phyloP scores from a whole-genome alignment of 2,329 filamentous ascomycete genomes.

The Diplocarpon rosae region DNA sequence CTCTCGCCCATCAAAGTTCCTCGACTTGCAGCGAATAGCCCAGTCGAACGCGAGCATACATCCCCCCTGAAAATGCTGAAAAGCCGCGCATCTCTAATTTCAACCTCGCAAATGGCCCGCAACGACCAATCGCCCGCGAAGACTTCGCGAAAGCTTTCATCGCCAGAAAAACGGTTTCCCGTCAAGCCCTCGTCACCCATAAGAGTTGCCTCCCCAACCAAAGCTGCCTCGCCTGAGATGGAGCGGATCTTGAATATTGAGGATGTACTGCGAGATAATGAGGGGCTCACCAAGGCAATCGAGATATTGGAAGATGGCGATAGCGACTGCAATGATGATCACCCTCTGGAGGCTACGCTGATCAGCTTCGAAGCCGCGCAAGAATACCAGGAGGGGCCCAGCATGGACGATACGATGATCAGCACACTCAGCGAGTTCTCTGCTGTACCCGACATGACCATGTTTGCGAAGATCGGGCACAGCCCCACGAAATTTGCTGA shows the following conservation, averaged over 20 bases:
- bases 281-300: conserved; percentile 46
- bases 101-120: conserved; percentile 12
- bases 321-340: conserved; percentile 23
- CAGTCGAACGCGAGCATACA: conserved; percentile 18
- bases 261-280: conserved; percentile 43
- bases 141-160: conserved; percentile 38
- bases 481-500: conserved; percentile 45
- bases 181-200: conserved; percentile 37
- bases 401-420: conserved; percentile 29
- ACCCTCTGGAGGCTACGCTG: conserved; percentile 19
- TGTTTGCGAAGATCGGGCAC: conserved; percentile 63
- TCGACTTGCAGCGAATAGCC: conserved; percentile 16
- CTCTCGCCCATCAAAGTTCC: conserved; percentile 22
- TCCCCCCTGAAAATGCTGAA: conserved; percentile 25
- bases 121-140: conserved; percentile 12
- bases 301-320: conserved; percentile 48
- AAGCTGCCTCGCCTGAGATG: conserved; percentile 14
- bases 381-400: conserved; percentile 26
- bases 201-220: not conserved
- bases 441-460: conserved; percentile 76
- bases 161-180: conserved; percentile 48
- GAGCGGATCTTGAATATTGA: conserved; percentile 31
- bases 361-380: conserved; percentile 26
- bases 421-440: conserved; percentile 68
- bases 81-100: conserved; percentile 18